These are phyloP conservation scores for Chalciporus pseudorubinellus DNA, from an alignment of 768 basidiomycete genomes.

Conservation along the genomic window DNA sequence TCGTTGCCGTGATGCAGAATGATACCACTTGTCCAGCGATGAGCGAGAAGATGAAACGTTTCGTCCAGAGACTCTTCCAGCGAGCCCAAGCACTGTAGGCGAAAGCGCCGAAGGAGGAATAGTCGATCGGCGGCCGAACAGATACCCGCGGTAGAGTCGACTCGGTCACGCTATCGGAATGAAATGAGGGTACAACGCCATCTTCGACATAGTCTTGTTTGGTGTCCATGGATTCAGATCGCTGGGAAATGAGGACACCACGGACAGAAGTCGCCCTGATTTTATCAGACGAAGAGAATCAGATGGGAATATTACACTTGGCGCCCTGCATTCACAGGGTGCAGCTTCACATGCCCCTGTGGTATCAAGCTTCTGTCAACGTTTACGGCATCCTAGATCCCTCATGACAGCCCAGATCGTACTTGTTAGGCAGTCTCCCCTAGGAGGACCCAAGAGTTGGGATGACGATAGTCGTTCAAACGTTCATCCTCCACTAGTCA, in stretches of 20 bases:
- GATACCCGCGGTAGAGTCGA: not conserved
- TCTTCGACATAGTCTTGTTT: slow-evolving; percentile 24
- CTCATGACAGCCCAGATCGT: no score
- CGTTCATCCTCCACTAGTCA: no score
- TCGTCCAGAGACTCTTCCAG: slow-evolving; percentile 77
- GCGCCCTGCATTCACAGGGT: not conserved
- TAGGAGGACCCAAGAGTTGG: no score
- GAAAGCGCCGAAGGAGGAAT: slow-evolving; percentile 58
- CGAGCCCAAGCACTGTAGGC: slow-evolving; percentile 50
- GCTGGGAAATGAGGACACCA: slow-evolving; percentile 10
- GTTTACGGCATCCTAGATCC: not conserved
- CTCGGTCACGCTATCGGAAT: not conserved
- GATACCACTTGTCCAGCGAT: slow-evolving; percentile 82
- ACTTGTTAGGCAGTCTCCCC: no score
- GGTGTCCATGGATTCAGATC: slow-evolving; percentile 23
- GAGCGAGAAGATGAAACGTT: slow-evolving; percentile 64
- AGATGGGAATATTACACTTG: slow-evolving; percentile 6
- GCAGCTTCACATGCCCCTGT: slow-evolving; percentile 1
- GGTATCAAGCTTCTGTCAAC: slow-evolving; percentile 16
- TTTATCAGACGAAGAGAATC: slow-evolving; percentile 13
- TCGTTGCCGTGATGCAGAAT: slow-evolving; percentile 86
- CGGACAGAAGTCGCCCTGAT: not conserved
- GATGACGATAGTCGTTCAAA: no score
- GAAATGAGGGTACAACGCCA: slow-evolving; percentile 2
- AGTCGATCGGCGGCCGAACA: slow-evolving; percentile 61